Percentiles rank a stretch among this genome's conserved stretches.
Evolutionary conservation across 805 yeast species (phyloP).

Genomic region (Debaryomyces prosopidis): DNA sequence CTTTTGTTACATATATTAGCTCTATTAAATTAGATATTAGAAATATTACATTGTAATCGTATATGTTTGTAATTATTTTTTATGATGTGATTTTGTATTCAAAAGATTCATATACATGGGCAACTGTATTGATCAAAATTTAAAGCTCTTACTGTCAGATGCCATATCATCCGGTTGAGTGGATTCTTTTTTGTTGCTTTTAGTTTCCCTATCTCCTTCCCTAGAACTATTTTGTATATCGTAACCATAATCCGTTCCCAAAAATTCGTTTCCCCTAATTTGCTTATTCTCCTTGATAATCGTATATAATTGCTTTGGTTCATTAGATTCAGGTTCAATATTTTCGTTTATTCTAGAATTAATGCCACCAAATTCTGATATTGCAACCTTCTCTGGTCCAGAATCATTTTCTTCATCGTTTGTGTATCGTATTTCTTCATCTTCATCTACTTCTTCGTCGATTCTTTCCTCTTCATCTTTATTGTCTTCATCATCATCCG

Average conservation of each 20-base stretch:
- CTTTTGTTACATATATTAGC: not conserved
- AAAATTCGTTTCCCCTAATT: conserved; percentile 7
- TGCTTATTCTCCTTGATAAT: conserved; percentile 19
- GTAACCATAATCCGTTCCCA: conserved; percentile 13
- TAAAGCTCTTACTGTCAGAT: not conserved
- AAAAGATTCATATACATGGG: not conserved
- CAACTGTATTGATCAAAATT: not conserved
- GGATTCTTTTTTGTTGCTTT: too few relatives aligned
- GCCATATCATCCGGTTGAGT: not conserved
- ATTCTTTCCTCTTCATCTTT: conserved; percentile 54
- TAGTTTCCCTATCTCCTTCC: not conserved
- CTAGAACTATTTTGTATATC: conserved; percentile 2
- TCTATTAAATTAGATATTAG: not conserved
- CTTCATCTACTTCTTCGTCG: conserved; percentile 48
- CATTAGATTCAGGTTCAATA: not conserved
- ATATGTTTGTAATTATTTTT: not conserved
- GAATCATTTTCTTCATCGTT: conserved; percentile 55
- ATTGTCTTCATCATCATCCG: conserved; percentile 27
- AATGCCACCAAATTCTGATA: conserved; percentile 12
- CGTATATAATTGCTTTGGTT: conserved; percentile 16
- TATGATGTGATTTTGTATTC: not conserved
- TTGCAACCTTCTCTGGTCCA: conserved; percentile 23
- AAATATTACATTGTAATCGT: not conserved
- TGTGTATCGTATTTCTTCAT: conserved; percentile 32
- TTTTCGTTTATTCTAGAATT: not conserved